Conservation (phyloP, 805 yeast species). For the Metschnikowia sp. region DNA sequence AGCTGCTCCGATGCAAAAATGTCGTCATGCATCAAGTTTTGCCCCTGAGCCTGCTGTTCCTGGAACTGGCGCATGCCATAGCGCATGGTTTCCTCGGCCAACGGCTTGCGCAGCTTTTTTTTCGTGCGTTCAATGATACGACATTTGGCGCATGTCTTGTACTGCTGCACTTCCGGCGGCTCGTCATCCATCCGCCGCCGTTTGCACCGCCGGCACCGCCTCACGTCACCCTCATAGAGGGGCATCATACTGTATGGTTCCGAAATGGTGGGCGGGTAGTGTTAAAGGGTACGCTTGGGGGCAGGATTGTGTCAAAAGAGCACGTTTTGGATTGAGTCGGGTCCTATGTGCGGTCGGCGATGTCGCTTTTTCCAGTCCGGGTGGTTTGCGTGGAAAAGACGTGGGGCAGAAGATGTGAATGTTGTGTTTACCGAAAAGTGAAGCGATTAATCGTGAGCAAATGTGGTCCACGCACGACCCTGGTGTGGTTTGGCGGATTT, state of each 20-base stretch:
- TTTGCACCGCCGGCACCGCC: conserved; percentile 56
- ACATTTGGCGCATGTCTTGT: conserved; percentile 57
- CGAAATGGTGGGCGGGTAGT: conserved; percentile 1
- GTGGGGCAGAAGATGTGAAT: neutral
- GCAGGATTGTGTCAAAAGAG: no score
- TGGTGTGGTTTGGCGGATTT: no score
- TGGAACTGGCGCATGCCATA: conserved; percentile 45
- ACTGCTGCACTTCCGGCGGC: conserved; percentile 53
- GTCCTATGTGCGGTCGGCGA: no score
- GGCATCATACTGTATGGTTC: conserved; percentile 16
- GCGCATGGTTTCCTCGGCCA: conserved; percentile 45
- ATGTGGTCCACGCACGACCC: conserved; percentile 7
- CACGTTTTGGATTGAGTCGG: no score
- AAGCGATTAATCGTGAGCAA: neutral
- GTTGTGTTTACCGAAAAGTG: conserved; percentile 5
- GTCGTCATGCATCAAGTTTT: conserved; percentile 32
- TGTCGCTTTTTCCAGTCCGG: no score
- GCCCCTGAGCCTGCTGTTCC: conserved; percentile 31
- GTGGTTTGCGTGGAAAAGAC: neutral
- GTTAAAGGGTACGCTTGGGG: no score
- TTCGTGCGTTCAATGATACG: conserved; percentile 49
- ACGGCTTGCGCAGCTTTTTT: conserved; percentile 43
- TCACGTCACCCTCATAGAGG: conserved; percentile 22
- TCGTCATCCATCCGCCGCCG: conserved; percentile 53
- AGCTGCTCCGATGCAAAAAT: conserved; percentile 23